A percentile compares a stretch with the other conserved stretches of the same genome.
Conservation (phyloP, 352 stramenopile genomes). For the Phytophthora cryptogea region DNA sequence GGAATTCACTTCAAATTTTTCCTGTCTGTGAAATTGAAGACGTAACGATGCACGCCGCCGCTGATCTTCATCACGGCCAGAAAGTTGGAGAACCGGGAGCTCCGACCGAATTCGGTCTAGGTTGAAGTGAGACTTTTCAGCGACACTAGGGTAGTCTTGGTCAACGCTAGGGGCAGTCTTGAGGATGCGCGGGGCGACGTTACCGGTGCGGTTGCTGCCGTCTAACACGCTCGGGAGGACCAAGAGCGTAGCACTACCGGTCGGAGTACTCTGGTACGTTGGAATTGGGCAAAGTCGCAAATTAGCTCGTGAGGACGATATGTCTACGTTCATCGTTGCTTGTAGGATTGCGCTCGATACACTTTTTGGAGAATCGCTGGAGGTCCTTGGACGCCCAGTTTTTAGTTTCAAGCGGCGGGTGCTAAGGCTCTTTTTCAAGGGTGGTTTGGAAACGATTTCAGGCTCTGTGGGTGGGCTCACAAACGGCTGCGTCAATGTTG, state of each 20-base stretch:
- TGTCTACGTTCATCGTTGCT: conserved; percentile 11
- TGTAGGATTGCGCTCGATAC: conserved; percentile 24
- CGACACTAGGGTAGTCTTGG: conserved; percentile 4
- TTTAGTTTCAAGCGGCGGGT: not conserved
- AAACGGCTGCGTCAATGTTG: not conserved
- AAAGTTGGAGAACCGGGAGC: conserved; percentile 28
- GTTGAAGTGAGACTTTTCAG: conserved; percentile 21
- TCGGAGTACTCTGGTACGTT: conserved; percentile 8
- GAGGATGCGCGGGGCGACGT: conserved; percentile 13
- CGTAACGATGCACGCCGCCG: conserved; percentile 7
- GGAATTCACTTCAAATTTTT: conserved; percentile 27
- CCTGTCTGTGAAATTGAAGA: conserved; percentile 17
- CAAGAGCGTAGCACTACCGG: conserved; percentile 3
- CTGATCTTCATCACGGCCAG: conserved; percentile 20
- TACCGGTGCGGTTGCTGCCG: conserved; percentile 5
- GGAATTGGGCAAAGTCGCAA: conserved; percentile 9
- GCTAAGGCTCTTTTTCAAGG: conserved; percentile 2
- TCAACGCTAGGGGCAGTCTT: conserved; percentile 29
- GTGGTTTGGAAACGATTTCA: conserved; percentile 5
- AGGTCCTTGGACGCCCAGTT: conserved; percentile 11
- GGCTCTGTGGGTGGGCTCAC: not conserved
- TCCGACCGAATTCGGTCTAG: conserved; percentile 32
- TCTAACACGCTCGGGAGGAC: conserved; percentile 29
- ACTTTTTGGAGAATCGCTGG: conserved; percentile 17
- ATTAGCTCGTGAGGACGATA: conserved; percentile 5